Evolutionary conservation across 345 rosid species (phyloP), one percentile per base, ranked within the genome.

Genomic region (Ailanthus altissimus): DNA sequence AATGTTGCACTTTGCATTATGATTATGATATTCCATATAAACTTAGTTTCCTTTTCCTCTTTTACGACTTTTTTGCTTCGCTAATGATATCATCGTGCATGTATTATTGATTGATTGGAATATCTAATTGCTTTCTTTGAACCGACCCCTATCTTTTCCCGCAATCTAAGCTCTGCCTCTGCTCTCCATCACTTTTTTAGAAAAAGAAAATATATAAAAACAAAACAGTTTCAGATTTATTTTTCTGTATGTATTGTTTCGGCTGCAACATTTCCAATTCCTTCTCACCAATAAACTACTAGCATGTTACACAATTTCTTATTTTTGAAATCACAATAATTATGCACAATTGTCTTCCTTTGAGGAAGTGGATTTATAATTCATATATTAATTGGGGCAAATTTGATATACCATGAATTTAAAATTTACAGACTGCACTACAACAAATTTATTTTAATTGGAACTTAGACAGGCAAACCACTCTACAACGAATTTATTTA

Each of bases 111-210:
- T n/a, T 58, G 40, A 77, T 74, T 42, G 59, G 25, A 51, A 65
- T 78, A 74, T 75, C 80, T 54, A 16, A 23, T n/a, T 65, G 64
- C 78, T 70, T 60, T 72, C 51, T 78, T 82, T 75, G 79, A 82
- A 79, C 71, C 46, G 74, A 63, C 82, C 85, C 83, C 38, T 45
- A 57, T 23, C 40, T 63, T 67, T 60, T 53, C 49, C 63, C 71
- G n/a, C 57, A 60, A 53, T 16, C 15, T n/a, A n/a, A n/a, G n/a
- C n/a, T n/a, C n/a, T 65, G 54, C 18, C 51, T 51, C 59, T 65
- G 59, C 28, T 16, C 20, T 9, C 14, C 0, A 5, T 51, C 3
- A 6, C 36, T 54, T 74, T 53, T 50, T 14, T 57, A 20, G 65
- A 25, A 12, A 50, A 21, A 14, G 36, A 16, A 53, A n/a, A n/a